Evolutionary conservation across 1,284 basidiomycete genomes (phyloP), one percentile per base, ranked within the genome.

Genomic region (Ceratobasidium sp.): DNA sequence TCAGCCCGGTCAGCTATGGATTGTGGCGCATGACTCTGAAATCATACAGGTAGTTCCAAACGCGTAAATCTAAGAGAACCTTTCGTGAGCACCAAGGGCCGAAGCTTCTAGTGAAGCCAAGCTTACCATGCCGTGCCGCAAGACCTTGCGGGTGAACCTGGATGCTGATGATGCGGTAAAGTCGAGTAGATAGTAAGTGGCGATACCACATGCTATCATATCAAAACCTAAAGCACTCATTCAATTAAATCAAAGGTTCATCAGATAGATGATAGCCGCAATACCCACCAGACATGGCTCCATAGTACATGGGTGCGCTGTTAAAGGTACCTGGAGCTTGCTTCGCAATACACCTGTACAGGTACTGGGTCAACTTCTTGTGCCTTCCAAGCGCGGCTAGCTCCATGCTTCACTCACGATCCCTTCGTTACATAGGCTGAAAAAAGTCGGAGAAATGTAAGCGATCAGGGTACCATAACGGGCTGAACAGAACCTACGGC

Each of bases 271-370:
- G 36, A 34, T n/a, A 18, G 18, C 28, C 26, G 30, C 36, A 12
- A 30, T 23, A 36, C 65, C 18, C 23, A 70, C 65, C 65, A 6
- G 65, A 46, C 65, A 70, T 70, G 23, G 53, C 65, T 8, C 53
- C 65, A 48, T 70, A 70, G 65, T 70, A 70, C 53, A 70, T 57
- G 26, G 65, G 65, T 16, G 65, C 65, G 41, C 41, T 70, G 41
- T 70, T 70, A 34, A 70, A 58, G 53, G 53, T 46, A 34, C 65
- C 64, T 14, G 50, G 50, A 18, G 30, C 28, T 23, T 70, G 65
- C 45, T 70, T 70, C 30, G 65, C 65, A 58, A 70, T 70, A 43
- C 65, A 70, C 41, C 65, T 70, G 10, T 39, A 39, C 30, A 55
- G 53, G 28, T 36, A 32, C 53, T 14, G 16, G n/a, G 28, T 55